Percentiles rank a stretch among this genome's conserved stretches.
phyloP scores from a whole-genome alignment of 495 filamentous ascomycete genomes.

The Xylaria castorea region DNA sequence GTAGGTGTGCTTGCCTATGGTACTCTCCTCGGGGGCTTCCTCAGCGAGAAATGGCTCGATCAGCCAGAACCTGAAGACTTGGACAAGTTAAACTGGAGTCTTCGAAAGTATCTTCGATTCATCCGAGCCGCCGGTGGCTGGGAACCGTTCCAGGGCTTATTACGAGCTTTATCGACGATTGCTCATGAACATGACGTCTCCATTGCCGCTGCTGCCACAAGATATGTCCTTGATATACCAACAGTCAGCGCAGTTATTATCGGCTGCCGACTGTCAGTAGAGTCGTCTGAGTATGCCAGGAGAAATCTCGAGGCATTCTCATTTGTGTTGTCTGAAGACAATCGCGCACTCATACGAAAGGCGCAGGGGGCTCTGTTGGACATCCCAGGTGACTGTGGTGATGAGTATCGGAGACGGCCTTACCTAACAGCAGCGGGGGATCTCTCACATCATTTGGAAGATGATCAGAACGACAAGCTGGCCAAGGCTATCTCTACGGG shows the following conservation, averaged over 20 bases:
- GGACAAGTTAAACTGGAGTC: slow-evolving; percentile 45
- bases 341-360: slow-evolving; percentile 32
- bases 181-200: slow-evolving; percentile 39
- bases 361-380: slow-evolving; percentile 35
- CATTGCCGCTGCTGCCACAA: slow-evolving; percentile 43
- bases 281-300: slow-evolving; percentile 24
- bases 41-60: slow-evolving; percentile 47
- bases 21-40: slow-evolving; percentile 46
- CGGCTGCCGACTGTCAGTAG: slow-evolving; percentile 41
- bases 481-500: slow-evolving; percentile 22
- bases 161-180: slow-evolving; percentile 36
- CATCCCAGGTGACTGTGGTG: slow-evolving; percentile 48
- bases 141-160: slow-evolving; percentile 40
- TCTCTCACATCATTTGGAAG: slow-evolving; percentile 25
- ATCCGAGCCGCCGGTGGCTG: slow-evolving; percentile 46
- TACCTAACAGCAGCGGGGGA: slow-evolving; percentile 33
- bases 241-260: slow-evolving; percentile 47
- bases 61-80: slow-evolving; percentile 39
- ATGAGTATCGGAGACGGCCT: slow-evolving; percentile 44
- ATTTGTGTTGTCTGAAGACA: slow-evolving; percentile 38
- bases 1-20: slow-evolving; percentile 50
- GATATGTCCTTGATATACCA: slow-evolving; percentile 47
- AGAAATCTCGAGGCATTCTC: slow-evolving; percentile 43
- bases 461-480: background rate
- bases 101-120: slow-evolving; percentile 49